These are phyloP conservation scores for Nematodospora valgi DNA, from an alignment of 805 yeast genomes.

Conservation along the genomic window DNA sequence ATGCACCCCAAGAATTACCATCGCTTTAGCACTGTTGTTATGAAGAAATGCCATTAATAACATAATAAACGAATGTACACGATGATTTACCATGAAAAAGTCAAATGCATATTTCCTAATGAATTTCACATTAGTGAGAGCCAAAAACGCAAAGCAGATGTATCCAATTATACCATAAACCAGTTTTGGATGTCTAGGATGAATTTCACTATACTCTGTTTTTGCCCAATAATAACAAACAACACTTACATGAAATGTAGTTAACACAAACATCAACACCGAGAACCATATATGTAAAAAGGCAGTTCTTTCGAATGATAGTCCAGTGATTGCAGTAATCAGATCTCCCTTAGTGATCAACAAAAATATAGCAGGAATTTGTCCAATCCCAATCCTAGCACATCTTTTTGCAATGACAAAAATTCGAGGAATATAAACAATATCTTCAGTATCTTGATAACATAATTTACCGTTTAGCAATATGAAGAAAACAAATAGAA, in stretches of 20 bases:
- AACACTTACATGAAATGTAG: conserved; percentile 33
- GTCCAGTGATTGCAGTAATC: conserved; percentile 37
- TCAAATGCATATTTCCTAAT: conserved; percentile 41
- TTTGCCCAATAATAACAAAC: conserved; percentile 38
- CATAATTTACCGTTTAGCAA: conserved; percentile 28
- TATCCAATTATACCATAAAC: conserved; percentile 49
- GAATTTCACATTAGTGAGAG: conserved; percentile 31
- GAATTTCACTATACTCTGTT: conserved; percentile 28
- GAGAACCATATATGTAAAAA: conserved; percentile 46
- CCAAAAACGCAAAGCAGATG: conserved; percentile 31
- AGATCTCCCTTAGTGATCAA: conserved; percentile 39
- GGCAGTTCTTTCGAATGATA: conserved; percentile 36
- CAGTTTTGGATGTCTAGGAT: conserved; percentile 47
- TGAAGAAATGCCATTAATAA: conserved; percentile 41
- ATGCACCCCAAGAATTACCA: conserved; percentile 41
- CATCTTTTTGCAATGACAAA: conserved; percentile 43
- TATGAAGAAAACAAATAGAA: conserved; percentile 24
- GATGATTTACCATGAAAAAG: conserved; percentile 41
- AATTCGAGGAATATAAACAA: conserved; percentile 34
- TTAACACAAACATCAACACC: conserved; percentile 33
- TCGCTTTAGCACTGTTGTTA: conserved; percentile 29
- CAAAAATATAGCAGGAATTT: conserved; percentile 35
- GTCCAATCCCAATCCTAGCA: conserved; percentile 38
- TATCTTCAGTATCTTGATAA: conserved; percentile 30
- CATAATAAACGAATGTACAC: conserved; percentile 40